These are phyloP conservation scores for Apophysomyces trapeziformis DNA, from an alignment of 371 early-diverging fungal species.

Conservation along the genomic window DNA sequence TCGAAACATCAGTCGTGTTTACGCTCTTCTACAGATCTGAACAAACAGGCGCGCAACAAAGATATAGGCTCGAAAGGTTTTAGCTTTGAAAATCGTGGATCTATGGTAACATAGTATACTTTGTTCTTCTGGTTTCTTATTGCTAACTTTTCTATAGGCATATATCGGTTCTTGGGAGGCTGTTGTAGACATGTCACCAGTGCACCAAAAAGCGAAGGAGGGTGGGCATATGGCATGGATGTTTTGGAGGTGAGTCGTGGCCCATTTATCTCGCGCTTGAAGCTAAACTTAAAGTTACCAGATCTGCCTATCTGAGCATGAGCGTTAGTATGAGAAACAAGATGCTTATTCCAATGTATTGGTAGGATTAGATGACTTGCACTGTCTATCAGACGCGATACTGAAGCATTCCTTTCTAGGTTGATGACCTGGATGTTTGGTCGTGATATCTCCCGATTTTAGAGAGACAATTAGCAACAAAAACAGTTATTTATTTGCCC, in stretches of 20 bases:
- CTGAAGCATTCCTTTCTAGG: background rate
- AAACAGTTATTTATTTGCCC: too few species aligned
- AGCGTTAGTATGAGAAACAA: conserved; percentile 75
- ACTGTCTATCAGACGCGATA: background rate
- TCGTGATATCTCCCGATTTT: conserved; percentile 13
- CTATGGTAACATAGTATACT: conserved; percentile 18
- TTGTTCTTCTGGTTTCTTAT: background rate
- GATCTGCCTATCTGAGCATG: conserved; percentile 76
- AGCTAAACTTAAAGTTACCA: background rate
- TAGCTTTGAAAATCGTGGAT: conserved; percentile 38
- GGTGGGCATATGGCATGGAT: conserved; percentile 66
- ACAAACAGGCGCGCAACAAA: background rate
- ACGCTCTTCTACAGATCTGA: background rate
- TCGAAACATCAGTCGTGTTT: background rate
- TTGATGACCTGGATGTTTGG: conserved; percentile 13
- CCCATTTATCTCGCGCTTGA: background rate
- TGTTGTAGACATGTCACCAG: conserved; percentile 57
- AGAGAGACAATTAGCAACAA: background rate
- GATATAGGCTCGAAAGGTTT: conserved; percentile 17
- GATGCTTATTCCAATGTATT: conserved; percentile 73
- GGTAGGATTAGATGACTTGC: conserved; percentile 34
- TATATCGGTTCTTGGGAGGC: conserved; percentile 64
- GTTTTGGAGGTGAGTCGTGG: conserved; percentile 64
- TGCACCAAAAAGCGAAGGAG: conserved; percentile 46
- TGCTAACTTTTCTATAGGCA: conserved; percentile 31